phyloP scores from a whole-genome alignment of 495 filamentous ascomycete species.

The Lepraria neglecta region DNA sequence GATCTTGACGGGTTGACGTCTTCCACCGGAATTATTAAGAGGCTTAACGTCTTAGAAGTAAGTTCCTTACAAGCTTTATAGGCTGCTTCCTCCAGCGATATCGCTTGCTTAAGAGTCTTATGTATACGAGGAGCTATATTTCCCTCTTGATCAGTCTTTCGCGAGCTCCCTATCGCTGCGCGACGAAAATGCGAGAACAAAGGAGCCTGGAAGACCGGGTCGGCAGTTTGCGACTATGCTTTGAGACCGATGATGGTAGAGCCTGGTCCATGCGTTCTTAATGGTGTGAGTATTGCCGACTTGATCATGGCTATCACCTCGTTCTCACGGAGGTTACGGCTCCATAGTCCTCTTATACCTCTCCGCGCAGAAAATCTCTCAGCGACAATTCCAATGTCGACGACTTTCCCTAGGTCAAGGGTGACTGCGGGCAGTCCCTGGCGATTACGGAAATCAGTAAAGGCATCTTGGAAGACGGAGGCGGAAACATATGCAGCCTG shows the following conservation, averaged over 20 bases:
- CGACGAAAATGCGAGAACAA: background rate
- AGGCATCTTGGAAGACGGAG: constrained; percentile 29
- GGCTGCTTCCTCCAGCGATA: background rate
- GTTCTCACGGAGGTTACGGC: no score
- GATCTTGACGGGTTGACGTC: constrained; percentile 19
- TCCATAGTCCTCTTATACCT: no score
- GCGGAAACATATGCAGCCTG: constrained; percentile 46
- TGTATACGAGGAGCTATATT: background rate
- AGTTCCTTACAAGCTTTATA: background rate
- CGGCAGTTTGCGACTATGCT: no score
- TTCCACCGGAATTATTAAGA: constrained; percentile 8
- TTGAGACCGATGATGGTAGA: no score
- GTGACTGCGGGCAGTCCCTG: constrained; percentile 32
- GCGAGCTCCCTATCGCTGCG: background rate
- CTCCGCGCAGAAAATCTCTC: constrained; percentile 9
- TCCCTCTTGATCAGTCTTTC: background rate
- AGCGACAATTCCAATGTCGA: constrained; percentile 37
- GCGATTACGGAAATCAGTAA: constrained; percentile 14
- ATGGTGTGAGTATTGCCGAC: no score
- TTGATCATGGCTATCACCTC: no score
- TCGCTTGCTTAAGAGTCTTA: constrained; percentile 8
- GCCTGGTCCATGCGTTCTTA: no score
- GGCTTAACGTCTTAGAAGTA: background rate
- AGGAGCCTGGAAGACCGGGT: no score
- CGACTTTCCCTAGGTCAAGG: constrained; percentile 38